Percentiles rank a stretch among this genome's conserved stretches.
Evolutionary conservation across 768 basidiomycete species (phyloP).

Genomic region (Tephrocybe sp.): DNA sequence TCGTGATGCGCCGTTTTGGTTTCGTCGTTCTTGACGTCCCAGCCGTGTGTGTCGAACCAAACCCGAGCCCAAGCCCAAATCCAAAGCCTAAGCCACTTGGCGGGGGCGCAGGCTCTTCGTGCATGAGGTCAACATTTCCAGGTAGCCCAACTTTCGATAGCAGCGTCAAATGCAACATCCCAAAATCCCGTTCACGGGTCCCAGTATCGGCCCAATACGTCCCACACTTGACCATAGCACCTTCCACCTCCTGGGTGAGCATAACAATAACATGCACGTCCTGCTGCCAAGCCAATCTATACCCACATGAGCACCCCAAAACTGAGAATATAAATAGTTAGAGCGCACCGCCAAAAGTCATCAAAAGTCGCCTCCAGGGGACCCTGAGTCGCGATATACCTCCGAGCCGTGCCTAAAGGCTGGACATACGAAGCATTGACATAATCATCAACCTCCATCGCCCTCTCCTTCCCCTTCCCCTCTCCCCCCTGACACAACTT

Average conservation of each 20-base stretch:
- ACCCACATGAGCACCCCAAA: not conserved
- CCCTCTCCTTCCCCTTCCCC: not conserved
- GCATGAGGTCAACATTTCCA: constrained; percentile 15
- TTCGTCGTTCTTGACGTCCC: not conserved
- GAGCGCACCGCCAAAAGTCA: constrained; percentile 92
- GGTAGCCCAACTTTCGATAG: constrained; percentile 32
- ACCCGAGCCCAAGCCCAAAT: too few relatives aligned
- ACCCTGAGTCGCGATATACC: constrained; percentile 96
- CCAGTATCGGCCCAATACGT: constrained; percentile 75
- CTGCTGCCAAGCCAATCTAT: constrained; percentile 89
- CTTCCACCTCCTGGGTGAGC: constrained; percentile 92
- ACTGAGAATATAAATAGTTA: not conserved
- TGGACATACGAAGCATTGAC: constrained; percentile 95
- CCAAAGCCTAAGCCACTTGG: not conserved
- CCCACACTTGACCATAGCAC: constrained; percentile 86
- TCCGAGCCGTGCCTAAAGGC: constrained; percentile 75
- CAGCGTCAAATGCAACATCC: constrained; percentile 63
- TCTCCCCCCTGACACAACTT: constrained; percentile 47
- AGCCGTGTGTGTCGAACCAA: not conserved
- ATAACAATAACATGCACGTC: constrained; percentile 94
- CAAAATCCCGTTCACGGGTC: constrained; percentile 43
- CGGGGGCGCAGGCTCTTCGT: not conserved
- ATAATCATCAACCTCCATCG: constrained; percentile 64
- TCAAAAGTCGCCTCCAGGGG: constrained; percentile 85
- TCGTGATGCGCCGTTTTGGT: constrained; percentile 15